Percentiles rank a stretch among this genome's conserved stretches.
phyloP scores from a whole-genome alignment of 495 filamentous ascomycete genomes.

The Rhypophila decipiens region DNA sequence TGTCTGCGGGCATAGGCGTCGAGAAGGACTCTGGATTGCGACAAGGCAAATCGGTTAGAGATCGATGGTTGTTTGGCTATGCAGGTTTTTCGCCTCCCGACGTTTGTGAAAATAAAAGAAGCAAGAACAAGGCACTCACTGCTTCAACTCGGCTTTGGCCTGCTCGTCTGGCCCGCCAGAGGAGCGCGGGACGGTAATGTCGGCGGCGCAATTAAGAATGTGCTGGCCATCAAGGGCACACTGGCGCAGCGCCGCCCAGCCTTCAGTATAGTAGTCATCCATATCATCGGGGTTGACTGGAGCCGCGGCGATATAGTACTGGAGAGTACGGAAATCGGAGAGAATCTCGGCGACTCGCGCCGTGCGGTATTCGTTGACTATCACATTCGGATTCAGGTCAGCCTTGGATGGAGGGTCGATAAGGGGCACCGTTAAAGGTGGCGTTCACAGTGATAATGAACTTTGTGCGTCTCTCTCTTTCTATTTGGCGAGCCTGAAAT shows the following conservation, averaged over 20 bases:
- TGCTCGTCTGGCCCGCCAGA: slow-evolving; percentile 58
- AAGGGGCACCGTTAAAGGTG: background rate
- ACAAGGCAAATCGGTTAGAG: background rate
- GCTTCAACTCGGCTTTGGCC: slow-evolving; percentile 66
- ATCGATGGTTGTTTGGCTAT: no score
- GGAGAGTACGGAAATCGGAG: slow-evolving; percentile 75
- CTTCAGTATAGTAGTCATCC: slow-evolving; percentile 73
- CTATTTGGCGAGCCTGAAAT: slow-evolving; percentile 1
- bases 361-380: slow-evolving; percentile 81
- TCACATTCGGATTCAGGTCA: slow-evolving; percentile 16
- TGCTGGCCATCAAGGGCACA: slow-evolving; percentile 68
- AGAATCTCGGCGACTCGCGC: slow-evolving; percentile 78
- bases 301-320: slow-evolving; percentile 70
- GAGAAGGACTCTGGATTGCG: slow-evolving; percentile 55
- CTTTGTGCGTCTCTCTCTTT: background rate
- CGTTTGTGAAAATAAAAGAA: no score
- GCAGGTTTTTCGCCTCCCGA: no score
- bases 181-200: slow-evolving; percentile 57
- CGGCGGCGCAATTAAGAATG: slow-evolving; percentile 56
- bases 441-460: background rate
- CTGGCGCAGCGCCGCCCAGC: slow-evolving; percentile 69
- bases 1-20: slow-evolving; percentile 76
- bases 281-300: slow-evolving; percentile 49
- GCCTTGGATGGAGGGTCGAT: slow-evolving; percentile 5
- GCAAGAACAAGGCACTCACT: slow-evolving; percentile 48